Percentiles rank a stretch among this genome's conserved stretches.
Evolutionary conservation across 202 grass and related monocot genomes (phyloP).

Genomic region (Zoysia matrella): DNA sequence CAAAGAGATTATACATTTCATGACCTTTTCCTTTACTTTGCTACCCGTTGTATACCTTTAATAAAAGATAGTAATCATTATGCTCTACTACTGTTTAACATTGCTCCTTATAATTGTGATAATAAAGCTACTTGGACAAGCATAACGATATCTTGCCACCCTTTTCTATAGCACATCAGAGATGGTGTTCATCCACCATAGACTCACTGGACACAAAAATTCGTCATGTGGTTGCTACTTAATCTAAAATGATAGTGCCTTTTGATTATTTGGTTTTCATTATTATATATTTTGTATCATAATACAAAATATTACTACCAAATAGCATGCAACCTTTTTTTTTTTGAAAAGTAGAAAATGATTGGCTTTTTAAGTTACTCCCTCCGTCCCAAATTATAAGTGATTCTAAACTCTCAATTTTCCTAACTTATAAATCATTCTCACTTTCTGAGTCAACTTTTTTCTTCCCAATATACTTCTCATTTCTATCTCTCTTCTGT

Average conservation of each 20-base stretch:
- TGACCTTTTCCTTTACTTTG: conserved; percentile 18
- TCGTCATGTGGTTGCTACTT: neutral
- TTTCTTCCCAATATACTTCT: too few relatives aligned
- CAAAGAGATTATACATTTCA: neutral
- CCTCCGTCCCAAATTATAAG: too few relatives aligned
- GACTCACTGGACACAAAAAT: conserved; percentile 8
- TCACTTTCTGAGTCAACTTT: too few relatives aligned
- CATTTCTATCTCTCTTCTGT: too few relatives aligned
- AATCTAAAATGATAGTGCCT: neutral
- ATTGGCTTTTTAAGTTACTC: neutral
- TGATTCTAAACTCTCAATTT: too few relatives aligned
- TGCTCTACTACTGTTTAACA: neutral
- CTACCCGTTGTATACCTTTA: conserved; percentile 23
- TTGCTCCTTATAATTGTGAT: conserved; percentile 13
- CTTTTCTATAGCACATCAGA: neutral
- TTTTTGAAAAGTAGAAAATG: too few relatives aligned
- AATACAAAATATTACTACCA: too few relatives aligned
- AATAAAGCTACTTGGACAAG: conserved; percentile 37
- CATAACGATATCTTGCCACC: conserved; percentile 14
- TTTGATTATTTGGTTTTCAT: neutral
- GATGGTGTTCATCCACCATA: conserved; percentile 10
- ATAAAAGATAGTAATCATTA: conserved; percentile 40
- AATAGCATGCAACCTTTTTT: too few relatives aligned
- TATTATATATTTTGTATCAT: neutral
- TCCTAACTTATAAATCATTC: too few relatives aligned